phyloP scores from a whole-genome alignment of 208 protist species.

The Willaertia magna region DNA sequence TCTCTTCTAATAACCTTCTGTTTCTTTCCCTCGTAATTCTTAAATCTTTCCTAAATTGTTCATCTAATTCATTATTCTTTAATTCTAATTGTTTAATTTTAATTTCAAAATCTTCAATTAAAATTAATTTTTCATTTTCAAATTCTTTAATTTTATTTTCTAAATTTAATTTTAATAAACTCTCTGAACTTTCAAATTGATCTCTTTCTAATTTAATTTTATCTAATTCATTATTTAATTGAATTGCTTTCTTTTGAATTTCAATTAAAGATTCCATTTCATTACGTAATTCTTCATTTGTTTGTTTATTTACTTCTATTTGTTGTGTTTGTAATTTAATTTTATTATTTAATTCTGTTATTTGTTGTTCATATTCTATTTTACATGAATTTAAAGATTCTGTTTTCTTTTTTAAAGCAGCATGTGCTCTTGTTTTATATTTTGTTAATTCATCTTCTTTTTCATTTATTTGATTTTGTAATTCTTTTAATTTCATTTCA shows the following conservation, averaged over 20 bases:
- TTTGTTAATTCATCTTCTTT: background rate
- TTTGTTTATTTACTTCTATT: background rate
- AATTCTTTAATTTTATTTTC: background rate
- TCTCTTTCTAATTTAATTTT: background rate
- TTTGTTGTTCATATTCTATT: background rate
- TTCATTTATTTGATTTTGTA: background rate
- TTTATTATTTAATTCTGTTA: background rate
- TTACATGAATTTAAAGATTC: background rate
- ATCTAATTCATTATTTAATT: background rate
- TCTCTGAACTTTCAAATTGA: background rate
- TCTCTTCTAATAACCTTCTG: background rate
- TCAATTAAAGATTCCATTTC: background rate
- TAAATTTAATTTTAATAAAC: background rate
- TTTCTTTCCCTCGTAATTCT: background rate
- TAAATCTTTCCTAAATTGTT: background rate
- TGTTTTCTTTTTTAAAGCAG: background rate
- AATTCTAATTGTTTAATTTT: background rate
- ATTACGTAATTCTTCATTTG: background rate
- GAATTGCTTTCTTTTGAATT: background rate
- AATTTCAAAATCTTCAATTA: background rate
- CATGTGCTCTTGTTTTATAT: background rate
- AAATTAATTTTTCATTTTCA: background rate
- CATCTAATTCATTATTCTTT: background rate
- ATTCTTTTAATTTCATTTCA: background rate
- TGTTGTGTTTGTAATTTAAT: background rate